These are phyloP conservation scores for Fusarium concolor DNA, from an alignment of 2,329 filamentous ascomycete genomes.

Conservation along the genomic window DNA sequence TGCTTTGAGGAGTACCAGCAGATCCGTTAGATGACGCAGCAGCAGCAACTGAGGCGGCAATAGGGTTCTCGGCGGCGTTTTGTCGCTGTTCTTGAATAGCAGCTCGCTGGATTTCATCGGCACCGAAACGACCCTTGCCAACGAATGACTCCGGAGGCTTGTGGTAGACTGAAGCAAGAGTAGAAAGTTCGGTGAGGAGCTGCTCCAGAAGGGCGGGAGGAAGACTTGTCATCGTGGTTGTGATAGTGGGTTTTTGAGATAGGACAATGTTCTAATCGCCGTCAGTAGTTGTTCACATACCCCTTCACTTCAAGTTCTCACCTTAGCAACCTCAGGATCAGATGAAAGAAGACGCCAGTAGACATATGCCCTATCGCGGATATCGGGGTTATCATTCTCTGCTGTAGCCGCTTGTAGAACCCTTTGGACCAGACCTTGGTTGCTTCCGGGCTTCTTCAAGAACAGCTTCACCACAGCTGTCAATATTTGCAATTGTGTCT, in stretches of 20 bases:
- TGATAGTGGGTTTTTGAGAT: constrained; percentile 93
- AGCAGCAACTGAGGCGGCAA: constrained; percentile 85
- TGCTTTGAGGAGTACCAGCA: constrained; percentile 71
- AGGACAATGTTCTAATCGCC: constrained; percentile 77
- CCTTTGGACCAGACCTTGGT: constrained; percentile 91
- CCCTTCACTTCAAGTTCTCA: constrained; percentile 49
- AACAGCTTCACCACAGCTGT: constrained; percentile 98
- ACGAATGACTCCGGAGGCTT: constrained; percentile 98
- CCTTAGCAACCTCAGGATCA: constrained; percentile 90
- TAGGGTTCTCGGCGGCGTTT: constrained; percentile 92
- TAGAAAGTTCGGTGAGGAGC: constrained; percentile 91
- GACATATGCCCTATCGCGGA: constrained; percentile 95
- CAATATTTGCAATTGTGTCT: constrained; percentile 98
- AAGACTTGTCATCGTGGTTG: constrained; percentile 91
- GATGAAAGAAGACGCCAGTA: constrained; percentile 98
- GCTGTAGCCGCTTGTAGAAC: constrained; percentile 92
- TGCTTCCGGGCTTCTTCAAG: constrained; percentile 93
- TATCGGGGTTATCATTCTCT: constrained; percentile 97
- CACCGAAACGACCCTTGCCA: constrained; percentile 92
- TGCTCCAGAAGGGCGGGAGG: constrained; percentile 86
- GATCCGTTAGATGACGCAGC: constrained; percentile 75
- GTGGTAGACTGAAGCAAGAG: constrained; percentile 96
- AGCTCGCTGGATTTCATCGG: constrained; percentile 92
- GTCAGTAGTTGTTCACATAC: constrained; percentile 2
- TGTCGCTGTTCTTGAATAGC: constrained; percentile 97